Evolutionary conservation across 441 rosid genomes (phyloP).

Genomic region (Euphorbia schlechtendalii): DNA sequence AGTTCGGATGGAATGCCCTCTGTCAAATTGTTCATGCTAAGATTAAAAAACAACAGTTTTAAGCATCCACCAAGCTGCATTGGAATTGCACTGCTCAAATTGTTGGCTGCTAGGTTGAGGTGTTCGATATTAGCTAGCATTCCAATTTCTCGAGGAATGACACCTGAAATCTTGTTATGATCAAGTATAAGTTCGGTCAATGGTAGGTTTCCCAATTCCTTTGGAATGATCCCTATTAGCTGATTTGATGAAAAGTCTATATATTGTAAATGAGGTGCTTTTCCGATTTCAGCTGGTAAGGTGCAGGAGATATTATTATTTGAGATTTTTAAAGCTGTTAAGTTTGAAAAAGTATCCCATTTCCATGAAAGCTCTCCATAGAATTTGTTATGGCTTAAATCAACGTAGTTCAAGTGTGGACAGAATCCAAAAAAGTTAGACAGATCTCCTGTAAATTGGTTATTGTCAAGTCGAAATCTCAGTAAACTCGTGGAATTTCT

Average conservation of each 20-base stretch:
- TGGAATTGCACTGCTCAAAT: not conserved
- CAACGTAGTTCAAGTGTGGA: not conserved
- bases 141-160: not conserved
- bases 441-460: not conserved
- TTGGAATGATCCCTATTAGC: not conserved
- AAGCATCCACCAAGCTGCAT: not conserved
- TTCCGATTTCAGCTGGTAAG: not conserved
- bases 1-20: not conserved
- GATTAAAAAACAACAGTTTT: too few relatives aligned
- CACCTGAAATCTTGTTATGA: slow-evolving; percentile 5
- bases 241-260: not conserved
- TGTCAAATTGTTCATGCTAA: slow-evolving; percentile 1
- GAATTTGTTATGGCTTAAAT: not conserved
- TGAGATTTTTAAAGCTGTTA: slow-evolving; percentile 1
- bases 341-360: not conserved
- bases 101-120: not conserved
- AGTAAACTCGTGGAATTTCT: not conserved
- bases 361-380: not conserved
- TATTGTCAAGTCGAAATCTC: not conserved
- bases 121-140: not conserved
- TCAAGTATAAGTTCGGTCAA: not conserved
- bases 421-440: not conserved
- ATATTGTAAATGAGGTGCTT: not conserved
- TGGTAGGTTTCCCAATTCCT: not conserved
- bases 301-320: not conserved